Percentiles rank a stretch among this genome's conserved stretches.
Evolutionary conservation across 164 flowering plant genomes (phyloP).

Genomic region (Chloranthus sessilifolius): DNA sequence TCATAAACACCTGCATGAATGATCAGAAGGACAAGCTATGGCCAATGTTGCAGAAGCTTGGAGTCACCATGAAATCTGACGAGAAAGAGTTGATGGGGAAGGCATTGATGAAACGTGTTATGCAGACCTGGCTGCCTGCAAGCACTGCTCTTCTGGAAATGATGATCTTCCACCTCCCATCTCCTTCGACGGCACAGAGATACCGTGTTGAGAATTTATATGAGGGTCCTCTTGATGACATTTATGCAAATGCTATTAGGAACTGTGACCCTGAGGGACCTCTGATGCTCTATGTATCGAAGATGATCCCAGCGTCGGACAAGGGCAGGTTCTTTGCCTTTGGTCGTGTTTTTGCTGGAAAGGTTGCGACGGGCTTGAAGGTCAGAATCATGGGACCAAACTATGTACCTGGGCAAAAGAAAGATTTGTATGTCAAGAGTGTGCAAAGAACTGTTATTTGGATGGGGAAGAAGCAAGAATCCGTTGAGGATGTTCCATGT

Average conservation of each 20-base stretch:
- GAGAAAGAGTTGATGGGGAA: conserved; percentile 30
- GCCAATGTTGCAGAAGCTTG: conserved; percentile 30
- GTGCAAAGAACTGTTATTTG: conserved; percentile 33
- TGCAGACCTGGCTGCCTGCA: conserved; percentile 35
- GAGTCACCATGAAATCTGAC: conserved; percentile 26
- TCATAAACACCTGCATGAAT: conserved; percentile 31
- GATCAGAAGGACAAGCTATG: conserved; percentile 32
- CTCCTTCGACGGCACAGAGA: conserved; percentile 28
- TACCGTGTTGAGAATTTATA: conserved; percentile 34
- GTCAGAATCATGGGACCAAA: conserved; percentile 34
- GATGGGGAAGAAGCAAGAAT: conserved; percentile 36
- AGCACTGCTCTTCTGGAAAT: conserved; percentile 25
- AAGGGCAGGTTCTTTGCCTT: conserved; percentile 34
- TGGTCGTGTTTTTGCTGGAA: conserved; percentile 34
- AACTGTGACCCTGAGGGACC: conserved; percentile 34
- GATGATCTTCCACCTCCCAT: conserved; percentile 35
- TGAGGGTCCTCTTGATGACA: conserved; percentile 33
- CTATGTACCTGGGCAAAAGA: conserved; percentile 30
- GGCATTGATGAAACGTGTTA: conserved; percentile 33
- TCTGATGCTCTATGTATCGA: conserved; percentile 31
- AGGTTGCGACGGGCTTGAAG: conserved; percentile 28
- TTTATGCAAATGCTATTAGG: conserved; percentile 28
- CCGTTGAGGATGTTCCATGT: conserved; percentile 40
- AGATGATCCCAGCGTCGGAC: conserved; percentile 35
- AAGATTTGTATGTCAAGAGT: conserved; percentile 29